Evolutionary conservation across 2,329 filamentous ascomycete genomes (phyloP).

Genomic region (Ceratocystis variospora): DNA sequence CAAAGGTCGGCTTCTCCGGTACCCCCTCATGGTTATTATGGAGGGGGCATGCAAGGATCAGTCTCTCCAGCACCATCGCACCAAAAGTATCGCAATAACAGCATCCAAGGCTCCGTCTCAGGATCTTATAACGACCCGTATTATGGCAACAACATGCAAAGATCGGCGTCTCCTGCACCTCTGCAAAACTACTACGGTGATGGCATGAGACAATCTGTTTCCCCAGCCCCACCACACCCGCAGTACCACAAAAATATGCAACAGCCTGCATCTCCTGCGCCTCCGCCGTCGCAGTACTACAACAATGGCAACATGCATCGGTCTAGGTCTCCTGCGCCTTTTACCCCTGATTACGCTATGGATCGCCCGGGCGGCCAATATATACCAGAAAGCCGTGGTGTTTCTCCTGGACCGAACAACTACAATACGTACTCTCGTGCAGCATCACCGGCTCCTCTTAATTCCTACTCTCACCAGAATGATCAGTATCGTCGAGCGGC

Average conservation of each 20-base stretch:
- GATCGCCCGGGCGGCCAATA: neutral
- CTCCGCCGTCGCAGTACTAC: conserved; percentile 13
- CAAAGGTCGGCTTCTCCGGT: conserved; percentile 29
- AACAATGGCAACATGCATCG: conserved; percentile 17
- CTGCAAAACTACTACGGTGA: conserved; percentile 12
- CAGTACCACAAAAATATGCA: conserved; percentile 23
- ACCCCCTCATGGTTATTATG: conserved; percentile 26
- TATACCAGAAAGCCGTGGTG: conserved; percentile 11
- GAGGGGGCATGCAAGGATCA: conserved; percentile 16
- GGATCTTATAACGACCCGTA: conserved; percentile 21
- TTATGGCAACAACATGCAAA: conserved; percentile 26
- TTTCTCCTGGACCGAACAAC: conserved; percentile 25
- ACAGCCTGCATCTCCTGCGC: conserved; percentile 10
- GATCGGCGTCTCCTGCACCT: conserved; percentile 12
- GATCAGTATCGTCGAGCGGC: conserved; percentile 24
- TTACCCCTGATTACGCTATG: conserved; percentile 21
- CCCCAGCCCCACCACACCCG: conserved; percentile 21
- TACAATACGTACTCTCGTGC: conserved; percentile 24
- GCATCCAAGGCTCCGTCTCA: conserved; percentile 19
- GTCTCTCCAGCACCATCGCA: conserved; percentile 18
- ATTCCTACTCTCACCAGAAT: conserved; percentile 21
- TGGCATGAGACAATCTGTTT: conserved; percentile 19
- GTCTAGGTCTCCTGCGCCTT: conserved; percentile 29
- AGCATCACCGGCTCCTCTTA: conserved; percentile 30
- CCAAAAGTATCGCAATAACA: conserved; percentile 10